A percentile compares a stretch with the other conserved stretches of the same genome.
Conservation (phyloP, 2,329 filamentous ascomycete species). For the Xylariales sp. region DNA sequence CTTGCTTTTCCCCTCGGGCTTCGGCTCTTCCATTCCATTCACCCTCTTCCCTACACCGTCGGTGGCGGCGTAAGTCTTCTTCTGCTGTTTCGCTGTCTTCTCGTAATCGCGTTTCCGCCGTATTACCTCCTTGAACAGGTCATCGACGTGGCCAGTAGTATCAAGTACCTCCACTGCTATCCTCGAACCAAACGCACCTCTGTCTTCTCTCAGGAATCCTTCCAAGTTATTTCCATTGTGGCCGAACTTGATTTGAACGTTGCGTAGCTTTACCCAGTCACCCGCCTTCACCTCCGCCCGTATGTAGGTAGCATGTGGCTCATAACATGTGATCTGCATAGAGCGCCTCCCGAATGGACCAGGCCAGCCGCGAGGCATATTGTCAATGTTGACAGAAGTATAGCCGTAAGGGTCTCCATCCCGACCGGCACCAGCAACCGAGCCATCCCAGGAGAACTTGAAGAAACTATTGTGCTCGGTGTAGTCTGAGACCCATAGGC, state of each 20-base stretch:
- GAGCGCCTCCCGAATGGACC: slow-evolving; percentile 71
- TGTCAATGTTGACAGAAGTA: slow-evolving; percentile 25
- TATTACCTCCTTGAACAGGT: slow-evolving; percentile 52
- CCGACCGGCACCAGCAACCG: slow-evolving; percentile 25
- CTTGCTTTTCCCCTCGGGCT: slow-evolving; percentile 19
- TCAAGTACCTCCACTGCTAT: slow-evolving; percentile 55
- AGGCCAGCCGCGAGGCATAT: slow-evolving; percentile 47
- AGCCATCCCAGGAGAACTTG: slow-evolving; percentile 35
- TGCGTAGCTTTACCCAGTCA: slow-evolving; percentile 62
- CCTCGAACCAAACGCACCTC: slow-evolving; percentile 33
- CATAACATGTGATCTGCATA: slow-evolving; percentile 67
- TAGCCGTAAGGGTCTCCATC: slow-evolving; percentile 57
- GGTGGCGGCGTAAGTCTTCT: slow-evolving; percentile 14
- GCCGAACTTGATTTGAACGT: slow-evolving; percentile 65
- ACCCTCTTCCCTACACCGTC: too few relatives aligned
- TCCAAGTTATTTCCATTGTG: slow-evolving; percentile 56
- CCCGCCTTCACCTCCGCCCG: slow-evolving; percentile 50
- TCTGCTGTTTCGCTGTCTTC: slow-evolving; percentile 27
- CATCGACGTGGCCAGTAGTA: slow-evolving; percentile 25
- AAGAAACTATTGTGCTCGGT: slow-evolving; percentile 65
- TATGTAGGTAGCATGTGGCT: slow-evolving; percentile 60
- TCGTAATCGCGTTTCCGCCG: slow-evolving; percentile 63
- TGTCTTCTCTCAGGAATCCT: slow-evolving; percentile 64
- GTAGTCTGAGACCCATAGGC: slow-evolving; percentile 78
- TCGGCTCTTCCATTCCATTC: slow-evolving; percentile 16